A percentile compares a stretch with the other conserved stretches of the same genome.
Conservation (phyloP, 2,329 filamentous ascomycete genomes). For the Xylariomycetidae sp. region DNA sequence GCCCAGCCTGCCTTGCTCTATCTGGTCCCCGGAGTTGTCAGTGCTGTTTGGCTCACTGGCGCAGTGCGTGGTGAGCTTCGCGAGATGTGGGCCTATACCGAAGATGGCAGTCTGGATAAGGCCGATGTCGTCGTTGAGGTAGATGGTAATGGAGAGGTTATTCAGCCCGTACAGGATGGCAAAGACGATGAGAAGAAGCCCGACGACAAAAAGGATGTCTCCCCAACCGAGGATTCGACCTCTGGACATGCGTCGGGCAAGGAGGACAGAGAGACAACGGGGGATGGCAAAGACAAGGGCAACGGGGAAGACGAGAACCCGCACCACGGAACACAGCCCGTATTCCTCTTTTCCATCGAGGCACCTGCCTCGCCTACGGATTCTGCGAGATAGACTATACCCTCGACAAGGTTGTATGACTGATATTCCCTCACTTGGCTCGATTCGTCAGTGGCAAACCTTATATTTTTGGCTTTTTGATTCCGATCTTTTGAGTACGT, state of each 20-base stretch:
- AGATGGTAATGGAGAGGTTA: conserved; percentile 40
- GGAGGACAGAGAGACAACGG: conserved; percentile 4
- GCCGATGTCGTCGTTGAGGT: conserved; percentile 50
- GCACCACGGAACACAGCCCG: too few species aligned
- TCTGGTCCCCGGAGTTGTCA: conserved; percentile 79
- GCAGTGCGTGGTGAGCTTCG: conserved; percentile 62
- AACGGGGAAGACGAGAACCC: too few species aligned
- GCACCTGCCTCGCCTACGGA: conserved; percentile 19
- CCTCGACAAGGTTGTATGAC: too few species aligned
- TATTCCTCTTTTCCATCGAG: conserved; percentile 26
- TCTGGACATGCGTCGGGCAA: conserved; percentile 10
- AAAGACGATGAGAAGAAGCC: conserved; percentile 27
- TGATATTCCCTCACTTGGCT: too few species aligned
- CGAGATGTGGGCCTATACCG: conserved; percentile 76
- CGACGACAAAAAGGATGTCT: conserved; percentile 20
- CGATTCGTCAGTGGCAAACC: too few species aligned
- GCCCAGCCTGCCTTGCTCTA: conserved; percentile 90
- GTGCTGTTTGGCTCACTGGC: conserved; percentile 69
- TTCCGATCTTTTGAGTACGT: too few species aligned
- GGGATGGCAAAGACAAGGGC: conserved; percentile 5
- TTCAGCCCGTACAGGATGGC: conserved; percentile 34
- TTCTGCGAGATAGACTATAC: too few species aligned
- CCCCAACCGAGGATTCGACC: conserved; percentile 1
- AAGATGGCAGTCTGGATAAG: conserved; percentile 56
- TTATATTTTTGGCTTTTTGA: too few species aligned